These are phyloP conservation scores for Penicillium herquei DNA, from an alignment of 495 filamentous ascomycete species.

Conservation along the genomic window DNA sequence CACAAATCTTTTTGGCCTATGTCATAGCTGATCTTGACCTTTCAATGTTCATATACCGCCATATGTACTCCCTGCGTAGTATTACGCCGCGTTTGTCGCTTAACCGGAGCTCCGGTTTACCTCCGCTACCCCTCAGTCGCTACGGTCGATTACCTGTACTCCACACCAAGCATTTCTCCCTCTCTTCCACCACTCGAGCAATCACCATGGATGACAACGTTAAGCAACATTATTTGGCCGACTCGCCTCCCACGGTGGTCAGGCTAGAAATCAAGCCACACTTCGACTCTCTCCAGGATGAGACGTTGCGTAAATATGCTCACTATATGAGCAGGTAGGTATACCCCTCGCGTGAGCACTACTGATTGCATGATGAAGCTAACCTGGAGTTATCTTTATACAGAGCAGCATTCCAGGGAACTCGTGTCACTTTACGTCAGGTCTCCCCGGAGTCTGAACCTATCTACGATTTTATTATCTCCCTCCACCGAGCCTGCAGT, in stretches of 20 bases:
- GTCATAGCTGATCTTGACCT: conserved; percentile 22
- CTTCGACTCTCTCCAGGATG: conserved; percentile 76
- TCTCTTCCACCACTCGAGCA: conserved; percentile 12
- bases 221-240: conserved; percentile 74
- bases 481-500: conserved; percentile 66
- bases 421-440: conserved; percentile 82
- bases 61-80: conserved; percentile 30
- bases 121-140: conserved; percentile 31
- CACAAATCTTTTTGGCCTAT: conserved; percentile 5
- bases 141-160: conserved; percentile 15
- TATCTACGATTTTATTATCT: conserved; percentile 89
- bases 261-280: conserved; percentile 83
- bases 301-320: conserved; percentile 74
- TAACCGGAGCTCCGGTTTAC: conserved; percentile 30
- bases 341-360: neutral
- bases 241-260: conserved; percentile 84
- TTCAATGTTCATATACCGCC: neutral
- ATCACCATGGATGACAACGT: conserved; percentile 40
- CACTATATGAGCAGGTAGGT: conserved; percentile 84
- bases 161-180: conserved; percentile 15
- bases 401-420: conserved; percentile 82
- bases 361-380: neutral
- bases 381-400: conserved; percentile 2
- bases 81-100: conserved; percentile 28
- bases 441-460: conserved; percentile 84